Conservation (phyloP, 2,329 filamentous ascomycete genomes). For the Pseudogymnoascus sp. region DNA sequence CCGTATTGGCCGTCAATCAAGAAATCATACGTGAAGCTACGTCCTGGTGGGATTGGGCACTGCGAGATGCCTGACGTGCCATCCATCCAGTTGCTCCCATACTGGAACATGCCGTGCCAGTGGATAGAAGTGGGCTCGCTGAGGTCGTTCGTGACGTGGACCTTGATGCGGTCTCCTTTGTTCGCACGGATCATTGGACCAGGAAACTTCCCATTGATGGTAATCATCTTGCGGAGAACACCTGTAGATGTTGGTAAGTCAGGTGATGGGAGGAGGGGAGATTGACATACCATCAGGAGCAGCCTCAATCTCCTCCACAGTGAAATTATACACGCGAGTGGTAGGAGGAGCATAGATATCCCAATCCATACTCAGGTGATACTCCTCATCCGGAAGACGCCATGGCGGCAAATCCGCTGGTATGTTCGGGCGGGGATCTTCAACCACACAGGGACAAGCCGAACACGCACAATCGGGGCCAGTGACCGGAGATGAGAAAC, state of each 20-base stretch:
- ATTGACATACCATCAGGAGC: slow-evolving; percentile 17
- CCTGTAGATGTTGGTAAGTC: neutral
- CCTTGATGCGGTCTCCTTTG: slow-evolving; percentile 28
- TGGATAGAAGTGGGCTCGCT: slow-evolving; percentile 34
- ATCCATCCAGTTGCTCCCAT: slow-evolving; percentile 33
- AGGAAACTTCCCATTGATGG: slow-evolving; percentile 30
- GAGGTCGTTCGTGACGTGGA: slow-evolving; percentile 30
- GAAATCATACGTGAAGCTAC: slow-evolving; percentile 24
- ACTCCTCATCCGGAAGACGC: slow-evolving; percentile 17
- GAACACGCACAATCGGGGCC: neutral
- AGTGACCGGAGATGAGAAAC: neutral
- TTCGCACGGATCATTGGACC: slow-evolving; percentile 31
- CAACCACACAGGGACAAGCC: neutral
- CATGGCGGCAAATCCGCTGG: neutral
- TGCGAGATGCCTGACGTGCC: slow-evolving; percentile 43
- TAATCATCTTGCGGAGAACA: slow-evolving; percentile 17
- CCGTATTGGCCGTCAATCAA: slow-evolving; percentile 32
- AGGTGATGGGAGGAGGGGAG: neutral
- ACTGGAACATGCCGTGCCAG: slow-evolving; percentile 40
- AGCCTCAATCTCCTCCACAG: slow-evolving; percentile 16
- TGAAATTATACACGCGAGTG: slow-evolving; percentile 18
- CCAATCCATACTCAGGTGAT: slow-evolving; percentile 18
- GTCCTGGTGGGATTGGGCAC: slow-evolving; percentile 52
- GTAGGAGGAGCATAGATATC: slow-evolving; percentile 18
- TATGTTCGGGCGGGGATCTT: neutral